Base-by-base conservation (phyloP, 1,284 basidiomycete genomes). In the Pterula multifida region DNA sequence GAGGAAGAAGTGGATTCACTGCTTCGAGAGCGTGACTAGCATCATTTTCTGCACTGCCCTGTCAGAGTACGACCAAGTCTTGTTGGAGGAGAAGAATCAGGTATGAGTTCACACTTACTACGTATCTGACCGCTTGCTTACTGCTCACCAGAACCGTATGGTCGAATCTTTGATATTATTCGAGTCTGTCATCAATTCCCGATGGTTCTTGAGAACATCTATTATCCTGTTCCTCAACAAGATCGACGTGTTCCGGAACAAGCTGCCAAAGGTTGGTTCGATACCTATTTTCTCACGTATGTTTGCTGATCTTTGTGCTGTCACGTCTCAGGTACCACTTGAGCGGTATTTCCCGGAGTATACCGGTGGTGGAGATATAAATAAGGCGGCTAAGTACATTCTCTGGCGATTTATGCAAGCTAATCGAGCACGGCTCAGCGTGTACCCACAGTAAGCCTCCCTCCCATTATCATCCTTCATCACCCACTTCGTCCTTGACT, bases 351-450 rank as follows among this genome's bases (percentile, higher is more conserved):
- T 97, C 65, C 85, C 91, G 1, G 95, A 98, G 61, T 98, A 97
- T 66, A 90, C 90, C 0, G 90, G 90, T 32, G 94, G 94, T 0
- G 67, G 85, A 4, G 93, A 97, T 61, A 90, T 97, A 65, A 96
- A 96, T 73, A 98, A 98, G 67, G 95, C 92, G 1, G 92, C 94
- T 2, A 98, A 97, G 63, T 98, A 95, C 62, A 96, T 98, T 54
- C 70, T 98, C 21, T 98, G 94, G 95, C 73, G 90, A 56, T 98
- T 97, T 58, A 96, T 94, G 70, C 91, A 96, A 65, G 87, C 89
- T 44, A 98, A 98, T 62, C 72, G 92, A 24, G 90, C 90, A 26
- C 69, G 86, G 50, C 65, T 96, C 54, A 90, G 85, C 53, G 86
- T 96, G 12, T 96, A 96, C 66, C 91, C 92, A 1, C 92, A 96